Percentiles rank a stretch among this genome's conserved stretches.
phyloP scores from a whole-genome alignment of 1,284 basidiomycete species.

The Neolentinus lepideus region DNA sequence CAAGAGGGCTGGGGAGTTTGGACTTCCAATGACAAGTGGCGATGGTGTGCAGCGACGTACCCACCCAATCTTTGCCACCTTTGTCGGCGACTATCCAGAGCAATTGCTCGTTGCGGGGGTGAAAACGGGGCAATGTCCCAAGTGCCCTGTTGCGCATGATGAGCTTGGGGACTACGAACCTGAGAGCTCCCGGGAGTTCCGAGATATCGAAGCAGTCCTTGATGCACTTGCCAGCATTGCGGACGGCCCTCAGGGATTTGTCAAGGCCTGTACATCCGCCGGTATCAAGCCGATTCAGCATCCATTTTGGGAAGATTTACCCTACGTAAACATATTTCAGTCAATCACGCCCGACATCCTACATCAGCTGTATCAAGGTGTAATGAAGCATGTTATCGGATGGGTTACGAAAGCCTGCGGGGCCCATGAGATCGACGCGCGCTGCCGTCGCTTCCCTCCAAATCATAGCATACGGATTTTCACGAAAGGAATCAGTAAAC shows the following conservation, averaged over 20 bases:
- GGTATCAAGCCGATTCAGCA: conserved; percentile 12
- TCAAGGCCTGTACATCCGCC: conserved; percentile 5
- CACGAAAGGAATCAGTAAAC: conserved; percentile 27
- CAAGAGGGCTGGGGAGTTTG: conserved; percentile 16
- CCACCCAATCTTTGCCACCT: conserved; percentile 23
- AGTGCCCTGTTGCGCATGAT: conserved; percentile 6
- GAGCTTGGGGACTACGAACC: conserved; percentile 4
- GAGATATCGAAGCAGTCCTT: conserved; percentile 5
- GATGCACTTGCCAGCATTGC: conserved; percentile 9
- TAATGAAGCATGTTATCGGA: conserved; percentile 22
- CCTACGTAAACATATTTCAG: conserved; percentile 25
- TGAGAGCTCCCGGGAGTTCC: neutral
- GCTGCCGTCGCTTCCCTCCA: conserved; percentile 11
- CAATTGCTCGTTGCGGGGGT: conserved; percentile 11
- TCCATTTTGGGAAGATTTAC: conserved; percentile 33
- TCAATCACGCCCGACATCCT: conserved; percentile 34
- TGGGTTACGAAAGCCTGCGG: conserved; percentile 15
- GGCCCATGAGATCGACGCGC: conserved; percentile 14
- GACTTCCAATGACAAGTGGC: conserved; percentile 19
- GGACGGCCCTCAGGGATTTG: conserved; percentile 3
- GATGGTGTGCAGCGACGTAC: conserved; percentile 16
- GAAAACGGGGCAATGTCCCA: conserved; percentile 12
- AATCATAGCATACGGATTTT: conserved; percentile 31
- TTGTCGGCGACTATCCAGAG: conserved; percentile 18
- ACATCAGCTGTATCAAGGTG: conserved; percentile 31